These are phyloP conservation scores for Suzukiozyma palmioleophila DNA, from an alignment of 1,139 yeast species.

Conservation along the genomic window DNA sequence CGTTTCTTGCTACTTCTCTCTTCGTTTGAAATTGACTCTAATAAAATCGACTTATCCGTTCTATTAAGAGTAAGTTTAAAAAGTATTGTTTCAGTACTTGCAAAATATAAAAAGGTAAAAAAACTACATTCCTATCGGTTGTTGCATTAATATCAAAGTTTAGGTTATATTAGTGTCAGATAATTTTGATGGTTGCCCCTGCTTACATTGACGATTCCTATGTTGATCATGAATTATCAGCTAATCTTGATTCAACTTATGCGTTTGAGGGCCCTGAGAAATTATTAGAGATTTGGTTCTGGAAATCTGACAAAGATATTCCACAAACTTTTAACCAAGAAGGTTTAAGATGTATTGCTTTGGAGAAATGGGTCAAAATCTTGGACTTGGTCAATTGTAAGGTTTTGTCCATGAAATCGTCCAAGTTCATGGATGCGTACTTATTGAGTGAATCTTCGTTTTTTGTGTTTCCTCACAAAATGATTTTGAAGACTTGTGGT, in stretches of 20 bases:
- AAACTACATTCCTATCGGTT: neutral
- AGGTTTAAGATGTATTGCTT: slow-evolving; percentile 64
- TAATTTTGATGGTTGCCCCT: slow-evolving; percentile 37
- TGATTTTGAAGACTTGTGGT: slow-evolving; percentile 92
- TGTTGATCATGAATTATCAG: slow-evolving; percentile 76
- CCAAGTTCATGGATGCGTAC: slow-evolving; percentile 71
- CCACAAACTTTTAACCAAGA: slow-evolving; percentile 33
- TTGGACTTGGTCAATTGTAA: slow-evolving; percentile 86
- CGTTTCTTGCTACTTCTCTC: slow-evolving; percentile 53
- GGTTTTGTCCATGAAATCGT: slow-evolving; percentile 72
- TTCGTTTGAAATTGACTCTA: slow-evolving; percentile 31
- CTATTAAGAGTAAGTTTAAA: slow-evolving; percentile 42
- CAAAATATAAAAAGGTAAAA: neutral
- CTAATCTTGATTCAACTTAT: slow-evolving; percentile 75
- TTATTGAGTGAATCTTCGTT: slow-evolving; percentile 85
- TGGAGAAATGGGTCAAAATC: slow-evolving; percentile 64
- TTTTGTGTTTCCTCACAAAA: slow-evolving; percentile 82
- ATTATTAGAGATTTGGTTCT: slow-evolving; percentile 86
- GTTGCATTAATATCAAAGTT: too few relatives aligned
- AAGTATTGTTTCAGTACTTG: neutral
- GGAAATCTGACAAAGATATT: slow-evolving; percentile 31
- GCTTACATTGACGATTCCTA: slow-evolving; percentile 45
- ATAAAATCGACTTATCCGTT: slow-evolving; percentile 8
- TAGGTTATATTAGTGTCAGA: neutral
- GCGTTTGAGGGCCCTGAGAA: slow-evolving; percentile 99